These are phyloP conservation scores for Brassica hybrid DNA, from an alignment of 441 rosid genomes.

Conservation along the genomic window DNA sequence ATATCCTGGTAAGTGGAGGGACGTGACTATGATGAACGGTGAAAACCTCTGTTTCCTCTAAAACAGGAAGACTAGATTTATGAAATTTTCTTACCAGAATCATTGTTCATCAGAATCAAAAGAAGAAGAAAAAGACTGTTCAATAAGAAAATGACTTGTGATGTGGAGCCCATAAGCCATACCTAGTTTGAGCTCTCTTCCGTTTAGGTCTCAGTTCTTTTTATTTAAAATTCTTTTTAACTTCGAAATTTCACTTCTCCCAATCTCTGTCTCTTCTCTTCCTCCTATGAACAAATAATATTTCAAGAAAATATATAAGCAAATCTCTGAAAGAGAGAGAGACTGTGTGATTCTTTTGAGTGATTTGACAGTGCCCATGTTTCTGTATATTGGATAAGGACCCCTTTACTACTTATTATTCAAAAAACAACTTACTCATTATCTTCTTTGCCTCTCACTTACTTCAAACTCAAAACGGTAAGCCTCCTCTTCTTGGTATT, in stretches of 20 bases:
- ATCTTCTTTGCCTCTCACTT: conserved; percentile 3
- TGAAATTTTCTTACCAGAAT: conserved; percentile 29
- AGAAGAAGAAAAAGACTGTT: conserved; percentile 9
- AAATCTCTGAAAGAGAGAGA: conserved; percentile 22
- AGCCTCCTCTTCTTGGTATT: conserved; percentile 32
- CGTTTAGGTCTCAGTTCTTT: conserved; percentile 26
- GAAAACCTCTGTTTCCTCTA: neutral
- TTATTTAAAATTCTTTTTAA: conserved; percentile 27
- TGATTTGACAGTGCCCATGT: conserved; percentile 40
- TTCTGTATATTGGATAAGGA: conserved; percentile 41
- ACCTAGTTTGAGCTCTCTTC: conserved; percentile 56
- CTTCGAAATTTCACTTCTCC: conserved; percentile 29
- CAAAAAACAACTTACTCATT: neutral
- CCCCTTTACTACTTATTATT: conserved; percentile 13
- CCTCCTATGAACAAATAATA: conserved; percentile 11
- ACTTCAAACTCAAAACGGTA: conserved; percentile 29
- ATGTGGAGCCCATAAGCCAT: conserved; percentile 53
- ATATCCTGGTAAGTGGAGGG: conserved; percentile 28
- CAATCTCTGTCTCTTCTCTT: conserved; percentile 31
- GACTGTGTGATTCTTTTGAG: conserved; percentile 8
- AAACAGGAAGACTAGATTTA: neutral
- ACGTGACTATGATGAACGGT: conserved; percentile 28
- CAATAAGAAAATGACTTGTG: conserved; percentile 2
- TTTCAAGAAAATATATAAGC: conserved; percentile 11
- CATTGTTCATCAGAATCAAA: too few relatives aligned